Evolutionary conservation across 2,329 filamentous ascomycete genomes (phyloP), one percentile per base, ranked within the genome.

Genomic region (Xylogone sp.): DNA sequence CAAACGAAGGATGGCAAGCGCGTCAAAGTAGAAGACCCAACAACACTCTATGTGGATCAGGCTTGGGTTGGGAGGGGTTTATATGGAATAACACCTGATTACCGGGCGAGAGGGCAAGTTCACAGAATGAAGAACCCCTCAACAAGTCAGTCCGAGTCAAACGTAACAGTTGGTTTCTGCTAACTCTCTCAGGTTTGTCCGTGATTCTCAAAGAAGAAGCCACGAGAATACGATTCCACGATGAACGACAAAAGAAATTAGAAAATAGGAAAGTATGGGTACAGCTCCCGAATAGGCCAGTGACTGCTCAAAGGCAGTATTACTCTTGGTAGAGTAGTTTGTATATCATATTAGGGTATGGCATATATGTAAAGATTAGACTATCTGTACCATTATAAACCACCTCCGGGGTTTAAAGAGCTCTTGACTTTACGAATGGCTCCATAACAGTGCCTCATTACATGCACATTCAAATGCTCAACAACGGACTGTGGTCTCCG

Each of bases 201-300:
- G 73, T 99, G 31, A 69, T 96, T 13, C 75, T 99, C 66, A 99
- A 97, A 74, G 94, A 99, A 68, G 92, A 97, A 69, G 88, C 87
- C 69, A 96, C 94, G 5, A 79, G 91, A 50, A 84, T 97, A 63
- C 82, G 94, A 54, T 80, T 91, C 66, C 82, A 87, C 64, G 77
- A 89, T 52, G 91, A 97, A 65, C 83, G 85, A 53, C 79, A 90
- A 66, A 84, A 84, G 60, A 93, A 90, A 75, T 79, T 87, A 68
- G 77, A 81, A 50, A 84, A 84, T 64, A 81, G 84, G 55, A 88
- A 89, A 57, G 83, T 93, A 16, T 97, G 93, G 93, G 81, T 88
- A 12, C 90, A 92, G 62, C 74, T 97, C 49, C 93, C 93, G 7
- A 90, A 97, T 69, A 83, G 92, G 55, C 88, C 87, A 6, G 78